Evolutionary conservation across 1,284 basidiomycete genomes (phyloP), one percentile per base, ranked within the genome.

Genomic region (Ustilago tritici): DNA sequence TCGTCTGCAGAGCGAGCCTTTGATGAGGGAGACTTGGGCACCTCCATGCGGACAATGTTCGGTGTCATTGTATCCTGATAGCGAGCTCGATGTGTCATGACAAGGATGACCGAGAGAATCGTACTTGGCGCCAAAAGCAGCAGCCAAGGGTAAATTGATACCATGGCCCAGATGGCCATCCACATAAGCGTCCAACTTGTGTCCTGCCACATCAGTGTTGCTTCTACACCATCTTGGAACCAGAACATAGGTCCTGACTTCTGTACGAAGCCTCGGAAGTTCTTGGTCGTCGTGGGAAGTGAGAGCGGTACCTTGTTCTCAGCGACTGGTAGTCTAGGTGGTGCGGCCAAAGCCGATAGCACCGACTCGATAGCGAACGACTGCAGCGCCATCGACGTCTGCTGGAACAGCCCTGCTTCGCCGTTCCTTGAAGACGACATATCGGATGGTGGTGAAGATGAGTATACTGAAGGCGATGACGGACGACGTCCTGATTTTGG

Each of bases 231-330:
- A 63, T 86, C 84, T 55, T 86, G 84, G 60, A 86, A 83, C 69
- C 75, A 83, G 60, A 86, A 86, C 62, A 86, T 67, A 2, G 84
- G 83, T 3, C 83, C 83, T 11, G 76, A 79, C 63, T 85, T 86
- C 50, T 86, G 84, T 17, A 84, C 82, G 52, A 86, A 86, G 5
- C 80, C 84, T 31, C 84, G 78, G 43, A 86, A 84, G 70, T 86
- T 86, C 38, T 77, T 69, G 28, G 84, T 83, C 9, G 82, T 85
- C 2, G 82, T 82, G 0, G 82, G 70, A 6, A 86, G 62, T n/a
- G 78, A 81, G 6, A 86, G 77, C 7, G 82, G 73, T 38, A 78
- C 78, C 65, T 86, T 86, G 56, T 79, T 81, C 75, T 81, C 76
- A 17, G 82, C 78, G 0, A 81, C 79, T 0, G 84, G 82, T 34